phyloP scores from a whole-genome alignment of 495 filamentous ascomycete genomes.

The Aspergillus egyptiacus region DNA sequence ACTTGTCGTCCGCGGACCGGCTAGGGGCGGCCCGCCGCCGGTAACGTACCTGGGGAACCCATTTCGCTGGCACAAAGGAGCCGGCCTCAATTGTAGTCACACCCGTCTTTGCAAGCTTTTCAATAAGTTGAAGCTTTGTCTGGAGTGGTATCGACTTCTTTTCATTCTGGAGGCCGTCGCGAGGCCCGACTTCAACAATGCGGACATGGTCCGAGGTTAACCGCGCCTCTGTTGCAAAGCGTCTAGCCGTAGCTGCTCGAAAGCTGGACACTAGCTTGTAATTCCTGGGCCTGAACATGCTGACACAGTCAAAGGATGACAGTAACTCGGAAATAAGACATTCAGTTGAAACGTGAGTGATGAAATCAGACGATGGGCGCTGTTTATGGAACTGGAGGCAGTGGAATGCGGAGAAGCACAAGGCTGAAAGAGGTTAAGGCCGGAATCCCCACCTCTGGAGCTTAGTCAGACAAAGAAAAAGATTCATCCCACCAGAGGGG shows the following conservation, averaged over 20 bases:
- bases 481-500: slow-evolving; percentile 14
- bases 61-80: slow-evolving; percentile 93
- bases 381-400: neutral
- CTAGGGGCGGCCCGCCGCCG: neutral
- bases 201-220: slow-evolving; percentile 49
- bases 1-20: neutral
- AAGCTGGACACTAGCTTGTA: slow-evolving; percentile 30
- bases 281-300: slow-evolving; percentile 22
- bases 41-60: slow-evolving; percentile 80
- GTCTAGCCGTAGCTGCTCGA: slow-evolving; percentile 24
- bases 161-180: slow-evolving; percentile 96
- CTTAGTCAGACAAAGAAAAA: slow-evolving; percentile 14
- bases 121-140: slow-evolving; percentile 82
- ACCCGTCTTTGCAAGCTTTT: slow-evolving; percentile 75
- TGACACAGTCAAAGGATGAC: neutral
- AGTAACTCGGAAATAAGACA: neutral
- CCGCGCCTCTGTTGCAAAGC: slow-evolving; percentile 43
- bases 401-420: slow-evolving; percentile 22
- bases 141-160: slow-evolving; percentile 71
- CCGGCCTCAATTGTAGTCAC: slow-evolving; percentile 87
- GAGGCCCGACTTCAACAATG: slow-evolving; percentile 88
- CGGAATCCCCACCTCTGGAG: slow-evolving; percentile 13
- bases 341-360: neutral
- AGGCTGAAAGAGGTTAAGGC: slow-evolving; percentile 7
- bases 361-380: slow-evolving; percentile 9